Evolutionary conservation across 2,329 filamentous ascomycete genomes (phyloP).

Genomic region (Cytospora leucostoma): DNA sequence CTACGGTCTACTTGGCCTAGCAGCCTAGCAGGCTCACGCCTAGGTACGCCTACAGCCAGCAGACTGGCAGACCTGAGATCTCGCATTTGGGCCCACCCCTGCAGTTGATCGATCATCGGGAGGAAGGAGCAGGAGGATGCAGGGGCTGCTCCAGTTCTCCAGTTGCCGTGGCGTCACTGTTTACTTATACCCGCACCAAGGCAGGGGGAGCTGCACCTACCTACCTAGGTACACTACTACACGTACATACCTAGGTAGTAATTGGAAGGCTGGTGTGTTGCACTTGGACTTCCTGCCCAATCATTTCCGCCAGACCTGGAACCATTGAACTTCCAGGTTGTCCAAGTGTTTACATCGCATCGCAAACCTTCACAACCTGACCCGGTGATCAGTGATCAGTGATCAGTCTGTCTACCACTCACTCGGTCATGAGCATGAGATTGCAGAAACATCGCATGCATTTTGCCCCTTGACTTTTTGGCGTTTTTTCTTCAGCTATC

Average conservation of each 20-base stretch:
- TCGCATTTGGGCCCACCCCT: background rate
- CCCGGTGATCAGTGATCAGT: background rate
- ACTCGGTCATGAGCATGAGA: conserved; percentile 21
- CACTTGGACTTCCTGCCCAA: conserved; percentile 16
- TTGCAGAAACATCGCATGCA: conserved; percentile 4
- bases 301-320: too few species aligned
- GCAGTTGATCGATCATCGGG: background rate
- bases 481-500: conserved; percentile 3
- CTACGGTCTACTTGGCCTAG: background rate
- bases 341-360: conserved; percentile 7
- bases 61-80: background rate
- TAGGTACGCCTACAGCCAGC: background rate
- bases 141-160: conserved; percentile 18
- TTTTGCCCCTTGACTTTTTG: conserved; percentile 11
- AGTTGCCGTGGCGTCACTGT: conserved; percentile 30
- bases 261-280: conserved; percentile 23
- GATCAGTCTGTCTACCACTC: background rate
- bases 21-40: background rate
- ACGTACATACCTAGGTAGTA: background rate
- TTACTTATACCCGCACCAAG: conserved; percentile 23
- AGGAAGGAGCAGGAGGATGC: conserved; percentile 6
- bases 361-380: background rate
- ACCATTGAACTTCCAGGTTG: background rate
- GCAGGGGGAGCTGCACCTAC: conserved; percentile 19
- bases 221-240: too few species aligned